Percentiles rank a stretch among this genome's conserved stretches.
phyloP scores from a whole-genome alignment of 2,329 filamentous ascomycete species.

The Lecanosticta acicola region DNA sequence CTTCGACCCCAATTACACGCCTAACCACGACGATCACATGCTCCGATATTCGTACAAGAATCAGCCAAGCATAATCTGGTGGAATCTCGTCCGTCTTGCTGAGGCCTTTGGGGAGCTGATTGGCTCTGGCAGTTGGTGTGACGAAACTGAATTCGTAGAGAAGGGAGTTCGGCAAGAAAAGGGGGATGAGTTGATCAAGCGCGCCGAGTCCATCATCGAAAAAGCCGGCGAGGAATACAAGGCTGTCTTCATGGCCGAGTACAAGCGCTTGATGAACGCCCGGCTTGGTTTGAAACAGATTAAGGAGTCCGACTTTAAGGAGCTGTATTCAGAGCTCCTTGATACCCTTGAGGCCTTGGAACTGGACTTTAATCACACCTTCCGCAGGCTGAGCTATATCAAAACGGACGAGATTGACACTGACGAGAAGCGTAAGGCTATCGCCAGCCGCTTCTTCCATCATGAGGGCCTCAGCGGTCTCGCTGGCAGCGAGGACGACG shows the following conservation, averaged over 20 bases:
- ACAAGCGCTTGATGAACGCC: conserved; percentile 75
- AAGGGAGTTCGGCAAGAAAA: conserved; percentile 68
- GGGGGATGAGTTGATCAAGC: conserved; percentile 63
- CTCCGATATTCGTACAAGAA: conserved; percentile 88
- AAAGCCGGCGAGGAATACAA: conserved; percentile 83
- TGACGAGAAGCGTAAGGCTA: conserved; percentile 56
- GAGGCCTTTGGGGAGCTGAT: conserved; percentile 85
- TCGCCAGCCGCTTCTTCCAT: conserved; percentile 73
- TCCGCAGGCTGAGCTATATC: conserved; percentile 68
- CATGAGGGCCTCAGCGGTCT: conserved; percentile 59
- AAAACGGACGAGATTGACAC: conserved; percentile 59
- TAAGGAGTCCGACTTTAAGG: conserved; percentile 70
- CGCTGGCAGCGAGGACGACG: conserved; percentile 57
- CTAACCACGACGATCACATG: conserved; percentile 89
- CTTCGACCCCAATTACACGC: conserved; percentile 90
- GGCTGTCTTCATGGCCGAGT: conserved; percentile 78
- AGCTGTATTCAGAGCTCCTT: conserved; percentile 73
- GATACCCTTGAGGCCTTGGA: conserved; percentile 76
- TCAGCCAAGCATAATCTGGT: conserved; percentile 96
- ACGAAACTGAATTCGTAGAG: conserved; percentile 63
- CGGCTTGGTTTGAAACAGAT: conserved; percentile 69
- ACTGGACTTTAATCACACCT: conserved; percentile 92
- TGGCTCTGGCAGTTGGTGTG: conserved; percentile 66
- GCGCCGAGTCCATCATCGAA: conserved; percentile 78
- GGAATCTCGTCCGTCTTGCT: conserved; percentile 89